Evolutionary conservation across 1,139 yeast species (phyloP).

Genomic region (Taphrina communis): DNA sequence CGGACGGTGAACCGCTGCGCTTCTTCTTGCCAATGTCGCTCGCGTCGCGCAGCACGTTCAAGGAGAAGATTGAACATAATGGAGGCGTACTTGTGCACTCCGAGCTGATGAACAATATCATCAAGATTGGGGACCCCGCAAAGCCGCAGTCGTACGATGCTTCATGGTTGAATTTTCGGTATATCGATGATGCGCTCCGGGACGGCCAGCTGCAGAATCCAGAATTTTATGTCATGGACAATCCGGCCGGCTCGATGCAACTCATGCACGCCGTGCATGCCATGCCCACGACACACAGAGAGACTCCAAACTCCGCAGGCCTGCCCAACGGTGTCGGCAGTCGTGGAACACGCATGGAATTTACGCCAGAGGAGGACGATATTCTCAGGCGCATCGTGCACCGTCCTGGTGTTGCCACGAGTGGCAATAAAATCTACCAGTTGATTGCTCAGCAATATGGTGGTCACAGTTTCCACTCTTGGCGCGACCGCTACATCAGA

Average conservation of each 20-base stretch:
- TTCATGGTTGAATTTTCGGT: constrained; percentile 14
- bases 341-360: constrained; percentile 29
- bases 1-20: constrained; percentile 33
- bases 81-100: constrained; percentile 29
- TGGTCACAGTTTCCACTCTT: constrained; percentile 38
- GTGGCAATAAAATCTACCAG: constrained; percentile 39
- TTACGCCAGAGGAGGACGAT: constrained; percentile 39
- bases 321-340: constrained; percentile 31
- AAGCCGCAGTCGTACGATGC: constrained; percentile 25
- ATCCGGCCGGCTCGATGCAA: constrained; percentile 16
- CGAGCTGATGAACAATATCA: constrained; percentile 11
- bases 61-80: constrained; percentile 28
- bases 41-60: constrained; percentile 10
- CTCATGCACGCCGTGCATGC: neutral
- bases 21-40: constrained; percentile 34
- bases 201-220: constrained; percentile 26
- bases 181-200: constrained; percentile 36
- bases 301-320: neutral
- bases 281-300: constrained; percentile 6
- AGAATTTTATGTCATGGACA: constrained; percentile 27
- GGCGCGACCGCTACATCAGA: constrained; percentile 39
- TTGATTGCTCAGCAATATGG: constrained; percentile 27
- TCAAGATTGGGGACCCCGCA: constrained; percentile 34
- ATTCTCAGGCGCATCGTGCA: constrained; percentile 34
- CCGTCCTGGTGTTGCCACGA: constrained; percentile 33